Base-by-base conservation (phyloP, 345 rosid species). In the Salix suchowensis region DNA sequence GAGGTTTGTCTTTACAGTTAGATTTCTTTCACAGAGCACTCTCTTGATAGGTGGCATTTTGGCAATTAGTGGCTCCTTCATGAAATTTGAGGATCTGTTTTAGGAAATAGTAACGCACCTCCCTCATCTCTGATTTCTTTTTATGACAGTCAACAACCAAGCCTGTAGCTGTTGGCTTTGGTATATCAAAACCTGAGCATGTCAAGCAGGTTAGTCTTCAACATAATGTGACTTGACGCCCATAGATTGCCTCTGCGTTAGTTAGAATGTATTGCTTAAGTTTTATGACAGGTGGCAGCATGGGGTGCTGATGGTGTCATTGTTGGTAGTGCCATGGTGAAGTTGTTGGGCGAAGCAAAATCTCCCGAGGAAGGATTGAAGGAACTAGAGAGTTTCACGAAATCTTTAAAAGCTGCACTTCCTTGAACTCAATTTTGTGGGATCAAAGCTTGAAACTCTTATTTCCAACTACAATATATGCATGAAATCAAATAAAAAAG, bases 241-340 rank as follows among this genome's bases (percentile, higher is more conserved):
- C 15, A 4, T 23, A 18, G 54, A 19, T 52, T 72, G 18, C 16
- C 39, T 28, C 9, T 23, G 69, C n/a, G 21, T 73, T 55, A 18
- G 16, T 18, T 5, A 19, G 15, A 23, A 37, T 32, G 34, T n/a
- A 8, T 65, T 34, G 13, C 55, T 14, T 37, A 40, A 65, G 46
- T 62, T 24, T 15, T 4, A 5, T 70, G 24, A 32, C 88, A 93
- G 97, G 77, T 91, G 0, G 93, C 89, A 4, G 92, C 84, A 76
- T 91, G 93, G 97, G 98, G 99, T 74, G 92, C 97, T 0, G 96
- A 92, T n/a, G 89, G 97, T 11, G 89, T 91, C 74, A 96, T 94
- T 52, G 91, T 96, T 60, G 97, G 97, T 4, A 94, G 97, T 60
- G 94, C 99, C 0, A 90, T 90, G 84, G 97, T 91, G 79, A 91